phyloP scores from a whole-genome alignment of 768 basidiomycete genomes.

The Termitomyces sp. region DNA sequence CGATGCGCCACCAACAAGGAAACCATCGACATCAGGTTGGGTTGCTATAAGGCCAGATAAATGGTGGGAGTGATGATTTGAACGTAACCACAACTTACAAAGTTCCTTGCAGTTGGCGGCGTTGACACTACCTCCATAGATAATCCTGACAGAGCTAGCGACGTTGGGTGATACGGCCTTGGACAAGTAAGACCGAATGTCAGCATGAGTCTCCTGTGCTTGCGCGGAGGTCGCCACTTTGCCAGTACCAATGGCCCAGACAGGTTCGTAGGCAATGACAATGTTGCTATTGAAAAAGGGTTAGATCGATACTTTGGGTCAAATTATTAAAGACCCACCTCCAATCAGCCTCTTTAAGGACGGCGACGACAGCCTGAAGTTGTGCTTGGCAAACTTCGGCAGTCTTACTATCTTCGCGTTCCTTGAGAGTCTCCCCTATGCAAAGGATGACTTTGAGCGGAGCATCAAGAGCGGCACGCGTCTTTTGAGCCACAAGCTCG shows the following conservation, averaged over 20 bases:
- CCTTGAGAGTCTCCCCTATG: constrained; percentile 87
- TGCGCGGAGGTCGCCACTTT: constrained; percentile 90
- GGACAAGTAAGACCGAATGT: constrained; percentile 72
- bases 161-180: constrained; percentile 60
- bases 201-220: constrained; percentile 88
- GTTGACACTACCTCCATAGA: constrained; percentile 94
- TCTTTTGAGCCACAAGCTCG: constrained; percentile 79
- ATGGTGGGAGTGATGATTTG: not conserved
- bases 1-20: constrained; percentile 97
- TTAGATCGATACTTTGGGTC: not conserved
- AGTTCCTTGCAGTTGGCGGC: constrained; percentile 87
- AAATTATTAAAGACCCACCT: constrained; percentile 39
- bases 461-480: constrained; percentile 70
- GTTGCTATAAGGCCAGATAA: constrained; percentile 38
- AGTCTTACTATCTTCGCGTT: constrained; percentile 80
- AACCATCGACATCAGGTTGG: constrained; percentile 88
- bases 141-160: constrained; percentile 73
- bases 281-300: constrained; percentile 53
- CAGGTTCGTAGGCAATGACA: constrained; percentile 95
- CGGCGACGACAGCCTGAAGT: constrained; percentile 66
- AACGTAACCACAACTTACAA: constrained; percentile 39
- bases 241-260: constrained; percentile 99
- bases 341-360: constrained; percentile 69
- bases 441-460: constrained; percentile 89
- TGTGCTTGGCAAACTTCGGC: constrained; percentile 76